These are phyloP conservation scores for Prunus mume DNA, from an alignment of 306 rosid species.

Conservation along the genomic window DNA sequence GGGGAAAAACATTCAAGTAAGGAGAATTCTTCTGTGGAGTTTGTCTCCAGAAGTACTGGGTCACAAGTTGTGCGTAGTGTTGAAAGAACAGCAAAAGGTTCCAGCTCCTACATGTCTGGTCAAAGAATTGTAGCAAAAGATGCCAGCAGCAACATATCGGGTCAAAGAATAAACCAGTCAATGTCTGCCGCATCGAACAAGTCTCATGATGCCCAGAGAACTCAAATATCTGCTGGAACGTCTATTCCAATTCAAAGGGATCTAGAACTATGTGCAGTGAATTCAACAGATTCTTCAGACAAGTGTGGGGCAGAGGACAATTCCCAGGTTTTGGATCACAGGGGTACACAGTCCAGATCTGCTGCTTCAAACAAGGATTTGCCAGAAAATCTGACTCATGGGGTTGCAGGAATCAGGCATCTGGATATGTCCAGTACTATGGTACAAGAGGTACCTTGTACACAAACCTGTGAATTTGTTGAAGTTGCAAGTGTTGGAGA, in stretches of 20 bases:
- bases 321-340: slow-evolving; percentile 28
- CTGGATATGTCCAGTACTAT: background rate
- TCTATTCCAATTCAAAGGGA: slow-evolving; percentile 26
- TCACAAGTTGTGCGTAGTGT: slow-evolving; percentile 5
- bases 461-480: background rate
- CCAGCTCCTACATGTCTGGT: slow-evolving; percentile 8
- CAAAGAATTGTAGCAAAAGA: slow-evolving; percentile 20
- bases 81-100: slow-evolving; percentile 23
- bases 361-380: background rate
- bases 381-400: background rate
- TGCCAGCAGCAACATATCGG: slow-evolving; percentile 10
- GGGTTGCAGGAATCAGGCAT: background rate
- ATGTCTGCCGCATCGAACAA: slow-evolving; percentile 20
- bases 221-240: slow-evolving; percentile 30
- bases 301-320: slow-evolving; percentile 26
- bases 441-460: background rate
- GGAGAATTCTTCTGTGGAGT: slow-evolving; percentile 21
- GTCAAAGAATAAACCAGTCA: slow-evolving; percentile 15
- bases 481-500: background rate
- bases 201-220: slow-evolving; percentile 22
- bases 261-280: slow-evolving; percentile 25
- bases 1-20: slow-evolving; percentile 20
- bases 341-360: background rate
- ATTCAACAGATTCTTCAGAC: slow-evolving; percentile 26
- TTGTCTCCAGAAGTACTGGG: slow-evolving; percentile 16